Percentiles rank a stretch among this genome's conserved stretches.
phyloP scores from a whole-genome alignment of 345 rosid species.

The Brassica cretica region DNA sequence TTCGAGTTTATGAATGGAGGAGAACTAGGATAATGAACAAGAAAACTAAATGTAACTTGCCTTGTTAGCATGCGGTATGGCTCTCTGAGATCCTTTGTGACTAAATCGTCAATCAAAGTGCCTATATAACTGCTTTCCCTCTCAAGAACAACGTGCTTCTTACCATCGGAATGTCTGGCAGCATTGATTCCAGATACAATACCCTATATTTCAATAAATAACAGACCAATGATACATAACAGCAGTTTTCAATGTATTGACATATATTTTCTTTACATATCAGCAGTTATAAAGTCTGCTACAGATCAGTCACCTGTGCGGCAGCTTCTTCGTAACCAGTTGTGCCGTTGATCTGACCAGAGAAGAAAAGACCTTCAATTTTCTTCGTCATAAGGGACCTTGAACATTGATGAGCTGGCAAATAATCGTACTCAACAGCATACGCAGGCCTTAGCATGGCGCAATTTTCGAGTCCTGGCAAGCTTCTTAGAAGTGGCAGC shows the following conservation, averaged over 20 bases:
- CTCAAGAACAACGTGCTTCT: conserved; percentile 84
- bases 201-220: conserved; percentile 52
- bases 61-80: conserved; percentile 97
- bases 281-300: background rate
- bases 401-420: conserved; percentile 91
- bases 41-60: conserved; percentile 41
- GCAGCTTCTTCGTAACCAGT: conserved; percentile 99
- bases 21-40: conserved; percentile 10
- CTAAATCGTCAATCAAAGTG: conserved; percentile 89
- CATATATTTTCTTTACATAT: background rate
- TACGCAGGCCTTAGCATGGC: conserved; percentile 97
- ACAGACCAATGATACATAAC: background rate
- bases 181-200: conserved; percentile 93
- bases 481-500: conserved; percentile 90
- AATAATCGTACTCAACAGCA: conserved; percentile 97
- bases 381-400: conserved; percentile 97
- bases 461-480: conserved; percentile 98
- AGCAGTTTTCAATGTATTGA: background rate
- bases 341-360: conserved; percentile 99
- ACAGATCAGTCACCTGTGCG: conserved; percentile 68
- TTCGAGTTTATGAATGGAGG: background rate
- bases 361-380: conserved; percentile 90
- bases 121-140: conserved; percentile 96
- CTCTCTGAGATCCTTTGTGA: conserved; percentile 95
- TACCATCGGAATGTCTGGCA: conserved; percentile 83